A percentile compares a stretch with the other conserved stretches of the same genome.
phyloP scores from a whole-genome alignment of 2,329 filamentous ascomycete genomes.

The Colletotrichum sp. region DNA sequence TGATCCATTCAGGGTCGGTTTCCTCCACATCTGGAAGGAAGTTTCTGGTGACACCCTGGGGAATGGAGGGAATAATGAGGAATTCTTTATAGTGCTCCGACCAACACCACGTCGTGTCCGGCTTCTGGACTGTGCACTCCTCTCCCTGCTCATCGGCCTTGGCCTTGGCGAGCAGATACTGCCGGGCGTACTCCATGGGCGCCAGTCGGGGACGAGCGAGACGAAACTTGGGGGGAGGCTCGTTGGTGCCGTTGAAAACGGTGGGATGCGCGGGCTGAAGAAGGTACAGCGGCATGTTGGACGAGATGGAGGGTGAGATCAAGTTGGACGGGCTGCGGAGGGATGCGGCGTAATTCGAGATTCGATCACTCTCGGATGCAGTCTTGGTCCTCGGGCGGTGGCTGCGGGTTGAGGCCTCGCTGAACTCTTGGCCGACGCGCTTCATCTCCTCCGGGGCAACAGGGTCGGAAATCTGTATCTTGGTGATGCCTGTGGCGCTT shows the following conservation, averaged over 20 bases:
- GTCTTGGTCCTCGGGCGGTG: background rate
- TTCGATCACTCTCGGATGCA: background rate
- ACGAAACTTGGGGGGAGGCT: slow-evolving; percentile 9
- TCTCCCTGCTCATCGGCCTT: slow-evolving; percentile 28
- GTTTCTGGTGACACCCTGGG: slow-evolving; percentile 25
- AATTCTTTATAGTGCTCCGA: slow-evolving; percentile 36
- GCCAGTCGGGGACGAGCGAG: slow-evolving; percentile 31
- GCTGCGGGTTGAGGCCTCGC: background rate
- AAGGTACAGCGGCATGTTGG: slow-evolving; percentile 11
- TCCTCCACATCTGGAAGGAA: background rate
- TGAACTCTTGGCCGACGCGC: slow-evolving; percentile 1
- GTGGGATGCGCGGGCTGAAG: slow-evolving; percentile 13
- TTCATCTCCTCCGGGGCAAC: slow-evolving; percentile 9
- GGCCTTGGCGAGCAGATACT: slow-evolving; percentile 38
- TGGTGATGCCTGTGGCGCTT: slow-evolving; percentile 7
- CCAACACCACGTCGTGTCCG: slow-evolving; percentile 37
- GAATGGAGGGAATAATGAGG: slow-evolving; percentile 38
- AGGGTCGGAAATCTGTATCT: slow-evolving; percentile 15
- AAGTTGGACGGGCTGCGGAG: slow-evolving; percentile 9
- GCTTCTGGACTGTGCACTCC: slow-evolving; percentile 32
- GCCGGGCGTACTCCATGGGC: slow-evolving; percentile 43
- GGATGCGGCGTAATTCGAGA: background rate
- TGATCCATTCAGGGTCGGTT: background rate
- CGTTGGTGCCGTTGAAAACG: slow-evolving; percentile 5
- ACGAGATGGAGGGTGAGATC: background rate